phyloP scores from a whole-genome alignment of 805 yeast genomes.

The Scheffersomyces lignosus region DNA sequence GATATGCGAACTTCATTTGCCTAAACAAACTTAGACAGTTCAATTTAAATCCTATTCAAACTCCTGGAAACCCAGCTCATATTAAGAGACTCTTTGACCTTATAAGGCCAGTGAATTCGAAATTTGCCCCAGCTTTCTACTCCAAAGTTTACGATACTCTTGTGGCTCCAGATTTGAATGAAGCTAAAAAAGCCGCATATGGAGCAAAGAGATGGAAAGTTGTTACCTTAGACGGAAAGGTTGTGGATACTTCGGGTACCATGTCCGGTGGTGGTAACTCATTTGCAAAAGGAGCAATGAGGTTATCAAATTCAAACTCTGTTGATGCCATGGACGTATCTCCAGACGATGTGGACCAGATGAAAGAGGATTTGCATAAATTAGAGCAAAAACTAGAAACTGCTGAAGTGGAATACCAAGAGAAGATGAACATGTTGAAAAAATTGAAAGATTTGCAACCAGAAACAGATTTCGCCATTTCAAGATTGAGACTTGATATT shows the following conservation, averaged over 20 bases:
- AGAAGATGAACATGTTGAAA: constrained; percentile 60
- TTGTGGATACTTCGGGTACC: constrained; percentile 92
- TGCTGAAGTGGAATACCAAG: constrained; percentile 50
- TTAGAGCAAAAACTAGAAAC: constrained; percentile 55
- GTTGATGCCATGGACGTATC: constrained; percentile 38
- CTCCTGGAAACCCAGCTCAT: constrained; percentile 63
- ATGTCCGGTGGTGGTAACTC: constrained; percentile 94
- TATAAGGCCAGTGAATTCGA: constrained; percentile 62
- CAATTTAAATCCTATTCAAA: constrained; percentile 55
- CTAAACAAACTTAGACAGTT: constrained; percentile 70
- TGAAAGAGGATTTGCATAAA: constrained; percentile 51
- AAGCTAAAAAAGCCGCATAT: constrained; percentile 87
- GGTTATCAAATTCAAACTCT: constrained; percentile 38
- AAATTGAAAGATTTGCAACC: constrained; percentile 68
- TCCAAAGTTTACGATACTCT: constrained; percentile 84
- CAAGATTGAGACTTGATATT: constrained; percentile 63
- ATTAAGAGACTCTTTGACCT: constrained; percentile 86
- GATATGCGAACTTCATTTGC: constrained; percentile 86
- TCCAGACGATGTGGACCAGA: constrained; percentile 54
- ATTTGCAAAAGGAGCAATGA: constrained; percentile 76
- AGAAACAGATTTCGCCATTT: constrained; percentile 59
- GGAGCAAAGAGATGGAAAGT: constrained; percentile 80
- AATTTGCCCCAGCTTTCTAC: constrained; percentile 84
- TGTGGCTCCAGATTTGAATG: constrained; percentile 74
- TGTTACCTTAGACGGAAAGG: constrained; percentile 88